Conservation (phyloP, 352 stramenopile species). For the Pythium rhizo-oryzae region DNA sequence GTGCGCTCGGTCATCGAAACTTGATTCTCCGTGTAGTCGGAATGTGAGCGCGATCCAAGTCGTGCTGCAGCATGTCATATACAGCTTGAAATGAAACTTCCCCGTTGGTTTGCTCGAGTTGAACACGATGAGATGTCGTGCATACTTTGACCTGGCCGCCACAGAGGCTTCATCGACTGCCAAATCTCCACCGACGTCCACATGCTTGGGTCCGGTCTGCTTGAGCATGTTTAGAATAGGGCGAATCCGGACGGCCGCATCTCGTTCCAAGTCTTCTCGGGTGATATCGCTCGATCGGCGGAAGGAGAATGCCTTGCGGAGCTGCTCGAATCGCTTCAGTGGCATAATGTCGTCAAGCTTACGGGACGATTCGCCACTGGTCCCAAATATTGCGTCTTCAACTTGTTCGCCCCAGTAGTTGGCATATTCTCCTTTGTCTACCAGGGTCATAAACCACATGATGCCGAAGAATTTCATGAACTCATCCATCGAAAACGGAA, state of each 20-base stretch:
- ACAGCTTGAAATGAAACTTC: constrained; percentile 42
- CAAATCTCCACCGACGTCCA: constrained; percentile 31
- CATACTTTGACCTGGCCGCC: constrained; percentile 31
- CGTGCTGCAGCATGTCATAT: constrained; percentile 34
- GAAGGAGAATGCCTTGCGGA: constrained; percentile 31
- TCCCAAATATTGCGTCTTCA: constrained; percentile 21
- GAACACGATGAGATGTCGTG: constrained; percentile 32
- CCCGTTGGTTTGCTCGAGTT: constrained; percentile 37
- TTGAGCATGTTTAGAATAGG: constrained; percentile 33
- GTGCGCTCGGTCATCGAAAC: neutral
- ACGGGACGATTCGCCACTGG: neutral
- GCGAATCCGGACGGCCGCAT: constrained; percentile 24
- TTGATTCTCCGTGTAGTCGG: constrained; percentile 25
- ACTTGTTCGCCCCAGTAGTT: constrained; percentile 36
- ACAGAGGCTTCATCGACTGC: constrained; percentile 34
- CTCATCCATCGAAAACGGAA: constrained; percentile 22
- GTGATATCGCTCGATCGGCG: neutral
- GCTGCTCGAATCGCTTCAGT: constrained; percentile 26
- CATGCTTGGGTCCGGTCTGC: constrained; percentile 13
- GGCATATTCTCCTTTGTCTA: constrained; percentile 31
- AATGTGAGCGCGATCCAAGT: constrained; percentile 35
- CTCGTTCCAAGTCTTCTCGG: neutral
- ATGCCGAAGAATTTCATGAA: constrained; percentile 38
- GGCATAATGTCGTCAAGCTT: constrained; percentile 29
- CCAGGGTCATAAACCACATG: constrained; percentile 32